A percentile compares a stretch with the other conserved stretches of the same genome.
phyloP scores from a whole-genome alignment of 805 yeast genomes.

The Pichia sporocuriosa region DNA sequence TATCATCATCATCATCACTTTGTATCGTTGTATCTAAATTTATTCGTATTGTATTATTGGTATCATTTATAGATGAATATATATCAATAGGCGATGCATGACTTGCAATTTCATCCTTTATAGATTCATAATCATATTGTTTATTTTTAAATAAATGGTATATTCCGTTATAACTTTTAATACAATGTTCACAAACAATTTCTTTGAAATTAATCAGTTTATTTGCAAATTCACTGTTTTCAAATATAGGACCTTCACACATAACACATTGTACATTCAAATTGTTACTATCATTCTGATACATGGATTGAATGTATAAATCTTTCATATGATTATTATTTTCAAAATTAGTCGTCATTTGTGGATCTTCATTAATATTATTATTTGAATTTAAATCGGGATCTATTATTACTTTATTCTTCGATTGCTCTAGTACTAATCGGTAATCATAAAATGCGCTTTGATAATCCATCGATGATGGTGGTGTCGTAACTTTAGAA shows the following conservation, averaged over 20 bases:
- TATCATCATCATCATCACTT: slow-evolving; percentile 3
- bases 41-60: background rate
- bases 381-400: no score
- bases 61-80: background rate
- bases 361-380: background rate
- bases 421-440: slow-evolving; percentile 1
- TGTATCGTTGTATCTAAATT: background rate
- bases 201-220: background rate
- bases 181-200: slow-evolving; percentile 1
- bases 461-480: slow-evolving; percentile 6
- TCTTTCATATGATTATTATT: background rate
- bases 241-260: slow-evolving; percentile 2
- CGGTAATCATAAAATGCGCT: slow-evolving; percentile 7
- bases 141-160: background rate
- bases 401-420: background rate
- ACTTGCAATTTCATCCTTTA: no score
- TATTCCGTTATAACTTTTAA: background rate
- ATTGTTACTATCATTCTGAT: background rate
- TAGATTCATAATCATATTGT: background rate
- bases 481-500: slow-evolving; percentile 3
- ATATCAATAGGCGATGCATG: background rate
- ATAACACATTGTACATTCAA: background rate
- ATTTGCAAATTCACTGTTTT: background rate
- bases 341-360: background rate
- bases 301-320: slow-evolving; percentile 5